Conservation (phyloP, 202 grass and related monocot genomes). For the Digitaria exilis region DNA sequence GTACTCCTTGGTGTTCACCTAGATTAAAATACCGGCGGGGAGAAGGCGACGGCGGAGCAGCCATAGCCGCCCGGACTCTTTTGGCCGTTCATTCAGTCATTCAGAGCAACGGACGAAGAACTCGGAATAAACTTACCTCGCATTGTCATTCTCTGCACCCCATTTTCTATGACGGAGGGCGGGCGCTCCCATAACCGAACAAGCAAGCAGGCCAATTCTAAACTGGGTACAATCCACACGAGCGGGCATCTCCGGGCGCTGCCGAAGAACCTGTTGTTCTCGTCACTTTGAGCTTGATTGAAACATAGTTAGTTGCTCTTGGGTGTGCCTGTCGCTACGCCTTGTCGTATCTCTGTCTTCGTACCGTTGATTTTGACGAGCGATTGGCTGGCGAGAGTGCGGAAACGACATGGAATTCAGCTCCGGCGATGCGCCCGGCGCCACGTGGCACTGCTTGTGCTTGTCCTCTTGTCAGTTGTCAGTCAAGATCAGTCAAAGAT, state of each 20-base stretch:
- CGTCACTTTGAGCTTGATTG: slow-evolving; percentile 16
- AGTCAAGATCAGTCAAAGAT: slow-evolving; percentile 40
- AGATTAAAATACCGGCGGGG: not conserved
- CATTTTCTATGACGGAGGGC: slow-evolving; percentile 31
- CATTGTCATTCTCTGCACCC: slow-evolving; percentile 20
- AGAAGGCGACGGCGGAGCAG: slow-evolving; percentile 46
- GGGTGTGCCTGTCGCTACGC: not conserved
- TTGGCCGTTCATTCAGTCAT: slow-evolving; percentile 22
- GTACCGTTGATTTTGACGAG: slow-evolving; percentile 29
- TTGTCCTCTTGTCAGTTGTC: not conserved
- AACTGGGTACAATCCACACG: slow-evolving; percentile 35
- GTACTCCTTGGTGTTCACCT: not conserved
- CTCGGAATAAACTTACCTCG: slow-evolving; percentile 21
- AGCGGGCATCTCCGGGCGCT: slow-evolving; percentile 39
- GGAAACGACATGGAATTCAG: not conserved
- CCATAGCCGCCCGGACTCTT: slow-evolving; percentile 37
- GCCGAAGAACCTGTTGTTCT: slow-evolving; percentile 8
- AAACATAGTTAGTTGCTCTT: not conserved
- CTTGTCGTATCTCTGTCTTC: slow-evolving; percentile 45
- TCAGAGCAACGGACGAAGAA: slow-evolving; percentile 17
- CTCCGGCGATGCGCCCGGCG: slow-evolving; percentile 8
- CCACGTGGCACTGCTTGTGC: not conserved
- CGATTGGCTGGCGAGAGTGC: not conserved
- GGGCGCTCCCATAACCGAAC: slow-evolving; percentile 35
- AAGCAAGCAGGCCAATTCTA: slow-evolving; percentile 35